phyloP scores from a whole-genome alignment of 2,329 filamentous ascomycete species.

The Alternaria atra region DNA sequence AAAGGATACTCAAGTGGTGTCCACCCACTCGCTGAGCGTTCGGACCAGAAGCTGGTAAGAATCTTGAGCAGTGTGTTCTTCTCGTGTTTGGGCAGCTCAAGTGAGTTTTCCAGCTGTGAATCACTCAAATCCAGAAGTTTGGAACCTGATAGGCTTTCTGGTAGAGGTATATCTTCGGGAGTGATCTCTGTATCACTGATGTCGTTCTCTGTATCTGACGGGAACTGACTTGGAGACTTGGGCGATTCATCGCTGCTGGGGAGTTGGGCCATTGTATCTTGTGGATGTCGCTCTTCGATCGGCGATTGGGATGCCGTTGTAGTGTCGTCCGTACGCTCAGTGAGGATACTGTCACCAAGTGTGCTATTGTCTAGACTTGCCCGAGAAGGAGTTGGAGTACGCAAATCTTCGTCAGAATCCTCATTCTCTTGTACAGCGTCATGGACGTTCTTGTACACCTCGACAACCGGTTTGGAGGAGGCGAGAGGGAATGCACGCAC shows the following conservation, averaged over 20 bases:
- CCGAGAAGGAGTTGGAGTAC: conserved; percentile 42
- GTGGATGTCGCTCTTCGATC: conserved; percentile 40
- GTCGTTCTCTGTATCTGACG: conserved; percentile 63
- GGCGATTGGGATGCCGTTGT: conserved; percentile 49
- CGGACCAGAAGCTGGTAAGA: conserved; percentile 97
- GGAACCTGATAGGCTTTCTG: conserved; percentile 67
- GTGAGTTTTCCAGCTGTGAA: conserved; percentile 65
- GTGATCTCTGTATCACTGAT: conserved; percentile 76
- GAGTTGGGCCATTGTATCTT: conserved; percentile 21
- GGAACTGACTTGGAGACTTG: conserved; percentile 41
- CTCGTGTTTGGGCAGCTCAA: conserved; percentile 89
- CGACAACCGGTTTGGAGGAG: conserved; percentile 93
- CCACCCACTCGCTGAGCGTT: conserved; percentile 96
- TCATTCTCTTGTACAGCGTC: conserved; percentile 88
- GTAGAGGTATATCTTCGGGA: conserved; percentile 72
- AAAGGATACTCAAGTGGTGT: conserved; percentile 90
- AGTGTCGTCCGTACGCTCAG: conserved; percentile 40
- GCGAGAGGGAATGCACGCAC: conserved; percentile 87
- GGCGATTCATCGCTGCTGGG: conserved; percentile 39
- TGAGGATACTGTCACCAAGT: conserved; percentile 47
- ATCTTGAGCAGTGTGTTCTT: conserved; percentile 94
- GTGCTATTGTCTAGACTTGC: conserved; percentile 50
- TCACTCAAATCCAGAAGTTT: conserved; percentile 62
- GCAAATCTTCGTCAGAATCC: conserved; percentile 69
- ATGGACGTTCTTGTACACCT: conserved; percentile 92